Base-by-base conservation (phyloP, 805 yeast genomes). In the Yarrowia alimentaria region DNA sequence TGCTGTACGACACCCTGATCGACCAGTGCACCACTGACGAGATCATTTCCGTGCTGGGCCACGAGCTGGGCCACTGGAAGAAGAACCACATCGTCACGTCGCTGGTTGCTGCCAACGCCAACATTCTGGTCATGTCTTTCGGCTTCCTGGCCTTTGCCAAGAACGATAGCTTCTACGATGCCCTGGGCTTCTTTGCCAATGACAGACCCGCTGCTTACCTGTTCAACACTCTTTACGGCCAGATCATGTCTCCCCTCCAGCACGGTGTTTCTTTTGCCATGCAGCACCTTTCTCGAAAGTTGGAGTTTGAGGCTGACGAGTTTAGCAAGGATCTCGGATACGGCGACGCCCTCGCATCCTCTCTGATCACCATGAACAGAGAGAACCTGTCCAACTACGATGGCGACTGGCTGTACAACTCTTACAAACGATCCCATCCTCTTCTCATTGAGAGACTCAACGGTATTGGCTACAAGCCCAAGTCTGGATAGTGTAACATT, bases 31-130 rank as follows among this genome's bases (percentile, higher is more conserved):
- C 89, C 22, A 76, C 79, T 21, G 77, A 76, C 33, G 95, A 93
- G 68, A 86, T 89, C 31, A 87, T 89, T 48, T 97, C 98, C 48
- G 96, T 93, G 1, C 74, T 91, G 57, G 98, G 95, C n/a, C 99
- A 93, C 64, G 99, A 93, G 71, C 83, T 93, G 59, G 99, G 99
- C 47, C 99, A 93, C 67, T 93, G 99, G 99, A 82, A 83, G 60
- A 75, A 85, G 65, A 81, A 84, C 53, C 99, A 93, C 67, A 83
- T 90, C 55, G 72, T 90, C n/a, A 81, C 81, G 64, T 77, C 83
- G 75, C 68, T 93, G 61, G 61, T 76, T 5, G 75, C 82, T 56
- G 72, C 79, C 38, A 90, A 87, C 67, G 64, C 70, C 5, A 85
- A 85, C 59, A 66, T 82, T 48, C 78, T 84, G 58, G 61, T 78